Evolutionary conservation across 2,329 filamentous ascomycete species (phyloP), one percentile per base, ranked within the genome.

Genomic region (Alternaria triticina): DNA sequence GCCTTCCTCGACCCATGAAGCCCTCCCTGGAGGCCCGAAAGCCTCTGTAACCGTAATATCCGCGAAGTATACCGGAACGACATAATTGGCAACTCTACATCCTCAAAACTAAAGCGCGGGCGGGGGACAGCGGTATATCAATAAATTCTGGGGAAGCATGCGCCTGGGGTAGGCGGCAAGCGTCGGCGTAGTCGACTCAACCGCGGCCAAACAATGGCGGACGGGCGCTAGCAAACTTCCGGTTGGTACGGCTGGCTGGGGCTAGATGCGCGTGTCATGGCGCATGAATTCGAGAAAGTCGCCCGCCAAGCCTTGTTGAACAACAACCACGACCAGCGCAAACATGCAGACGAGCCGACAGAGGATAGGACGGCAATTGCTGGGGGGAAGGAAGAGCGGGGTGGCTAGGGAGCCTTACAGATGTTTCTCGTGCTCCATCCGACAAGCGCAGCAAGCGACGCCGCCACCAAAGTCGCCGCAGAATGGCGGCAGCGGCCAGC

Each of bases 381-480:
- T 77, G 46, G 66, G 59, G n/a, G 63, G 55, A 1, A 65, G 64
- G 12, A 69, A 59, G 59, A 69, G 63, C 30, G 62, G 61, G 1
- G 50, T 63, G 12, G 30, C 25, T 36, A 61, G 67, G 54, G 65
- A 72, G 51, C 78, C 82, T 20, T 83, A 83, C 59, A 80, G 85
- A 60, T 85, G 84, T 70, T 85, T 87, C 66, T 86, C 85, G 30
- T 86, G 83, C 73, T 81, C 84, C 2, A 68, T 77, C 52, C 82
- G 77, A 68, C 68, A 76, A 57, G 70, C 79, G 46, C 79, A 83
- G 63, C 77, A 80, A 69, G 78, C 76, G 20, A 62, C 70, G 70
- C 69, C 76, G 66, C 75, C 82, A 59, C 74, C 74, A 45, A 76
- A 76, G 67, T 66, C 74, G 56, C 75, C 76, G 40, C 73, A 84